Conservation (phyloP, 441 rosid genomes). For the Rhodomyrtus psidioides region DNA sequence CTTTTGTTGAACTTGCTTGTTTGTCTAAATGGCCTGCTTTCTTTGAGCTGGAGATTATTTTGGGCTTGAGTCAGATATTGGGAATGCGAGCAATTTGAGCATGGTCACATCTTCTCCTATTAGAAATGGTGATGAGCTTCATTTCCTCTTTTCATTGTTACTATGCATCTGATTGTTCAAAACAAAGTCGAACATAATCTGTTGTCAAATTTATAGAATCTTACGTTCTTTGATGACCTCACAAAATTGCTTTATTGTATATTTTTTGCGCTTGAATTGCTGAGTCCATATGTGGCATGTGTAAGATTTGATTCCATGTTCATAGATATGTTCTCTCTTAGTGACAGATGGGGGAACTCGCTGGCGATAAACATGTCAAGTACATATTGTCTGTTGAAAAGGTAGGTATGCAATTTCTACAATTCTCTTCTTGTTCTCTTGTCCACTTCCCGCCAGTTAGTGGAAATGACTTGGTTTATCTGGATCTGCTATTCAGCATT, state of each 20-base stretch:
- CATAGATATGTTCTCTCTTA: not conserved
- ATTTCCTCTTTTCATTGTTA: not conserved
- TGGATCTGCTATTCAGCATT: not conserved
- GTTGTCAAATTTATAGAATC: not conserved
- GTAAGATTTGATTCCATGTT: not conserved
- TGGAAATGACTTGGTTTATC: not conserved
- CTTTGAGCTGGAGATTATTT: not conserved
- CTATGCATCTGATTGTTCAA: not conserved
- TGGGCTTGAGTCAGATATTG: not conserved
- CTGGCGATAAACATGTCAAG: conserved; percentile 47
- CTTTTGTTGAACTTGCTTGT: not conserved
- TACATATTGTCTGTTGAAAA: conserved; percentile 70
- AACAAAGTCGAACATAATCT: not conserved
- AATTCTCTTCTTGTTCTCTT: not conserved
- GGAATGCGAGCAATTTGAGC: not conserved
- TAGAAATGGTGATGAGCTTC: not conserved
- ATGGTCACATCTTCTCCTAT: not conserved
- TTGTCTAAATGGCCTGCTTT: not conserved
- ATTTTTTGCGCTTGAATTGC: not conserved
- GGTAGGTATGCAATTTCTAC: conserved; percentile 16
- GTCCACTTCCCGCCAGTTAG: not conserved
- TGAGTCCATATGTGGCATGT: not conserved
- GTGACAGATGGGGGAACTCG: conserved; percentile 47
- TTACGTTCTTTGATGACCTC: not conserved
- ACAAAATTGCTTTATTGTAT: rapidly evolving